Conservation (phyloP, 139 green algal genomes). For the Zygnema cylindricum region DNA sequence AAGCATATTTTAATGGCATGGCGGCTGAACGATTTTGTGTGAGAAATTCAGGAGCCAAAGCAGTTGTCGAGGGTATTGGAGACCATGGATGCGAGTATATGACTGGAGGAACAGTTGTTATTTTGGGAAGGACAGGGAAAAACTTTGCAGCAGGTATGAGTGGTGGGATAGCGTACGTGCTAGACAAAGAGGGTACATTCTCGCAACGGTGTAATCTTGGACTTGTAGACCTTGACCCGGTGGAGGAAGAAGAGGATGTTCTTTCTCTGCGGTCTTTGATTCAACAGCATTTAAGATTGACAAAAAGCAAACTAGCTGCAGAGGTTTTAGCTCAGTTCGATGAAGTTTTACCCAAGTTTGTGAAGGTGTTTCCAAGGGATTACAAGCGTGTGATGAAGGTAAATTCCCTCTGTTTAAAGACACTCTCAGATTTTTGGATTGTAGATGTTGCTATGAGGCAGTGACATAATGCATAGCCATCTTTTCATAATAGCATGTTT, state of each 20-base stretch:
- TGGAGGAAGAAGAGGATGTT: slow-evolving; percentile 65
- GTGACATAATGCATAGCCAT: too few relatives aligned
- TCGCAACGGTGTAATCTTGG: slow-evolving; percentile 70
- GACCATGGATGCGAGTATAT: slow-evolving; percentile 98
- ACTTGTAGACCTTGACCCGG: slow-evolving; percentile 78
- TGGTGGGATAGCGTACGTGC: slow-evolving; percentile 89
- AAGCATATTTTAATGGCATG: slow-evolving; percentile 89
- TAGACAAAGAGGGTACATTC: slow-evolving; percentile 79
- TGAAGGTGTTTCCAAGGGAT: slow-evolving; percentile 67
- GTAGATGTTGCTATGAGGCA: too few relatives aligned
- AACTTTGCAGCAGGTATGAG: slow-evolving; percentile 97
- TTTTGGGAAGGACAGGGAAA: slow-evolving; percentile 86
- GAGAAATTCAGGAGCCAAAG: slow-evolving; percentile 74
- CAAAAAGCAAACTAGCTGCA: slow-evolving; percentile 61
- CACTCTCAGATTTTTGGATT: too few relatives aligned
- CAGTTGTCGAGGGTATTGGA: slow-evolving; percentile 91
- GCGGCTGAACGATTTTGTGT: slow-evolving; percentile 82
- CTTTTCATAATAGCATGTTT: too few relatives aligned
- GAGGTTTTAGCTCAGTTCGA: slow-evolving; percentile 60
- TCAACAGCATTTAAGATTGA: slow-evolving; percentile 85
- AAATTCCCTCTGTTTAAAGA: too few relatives aligned
- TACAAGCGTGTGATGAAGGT: slow-evolving; percentile 65
- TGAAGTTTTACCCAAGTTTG: slow-evolving; percentile 55
- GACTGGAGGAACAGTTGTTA: slow-evolving; percentile 87
- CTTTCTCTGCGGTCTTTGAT: slow-evolving; percentile 73